Base-by-base conservation (phyloP, 1,284 basidiomycete genomes). In the Boletellus deceptivus region DNA sequence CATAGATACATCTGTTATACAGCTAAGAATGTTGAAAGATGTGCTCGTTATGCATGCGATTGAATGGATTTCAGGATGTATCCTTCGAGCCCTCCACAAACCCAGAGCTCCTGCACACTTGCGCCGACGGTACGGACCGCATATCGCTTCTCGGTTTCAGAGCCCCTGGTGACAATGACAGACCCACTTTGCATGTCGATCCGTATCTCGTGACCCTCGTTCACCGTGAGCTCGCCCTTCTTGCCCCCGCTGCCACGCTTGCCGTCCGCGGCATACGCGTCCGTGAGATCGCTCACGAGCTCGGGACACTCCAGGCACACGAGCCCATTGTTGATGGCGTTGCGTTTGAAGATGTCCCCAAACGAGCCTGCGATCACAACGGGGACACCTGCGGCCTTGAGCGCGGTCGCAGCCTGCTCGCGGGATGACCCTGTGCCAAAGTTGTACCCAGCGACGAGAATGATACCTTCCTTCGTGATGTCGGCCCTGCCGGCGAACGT, bases 401-500 rank as follows among this genome's bases (percentile, higher is more conserved):
- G 85, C 2, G 96, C 96, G 0, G 96, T 99, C 14, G 97, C 97
- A 2, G 96, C 96, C 70, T 99, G 96, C 72, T 99, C 96, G 45
- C 96, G 86, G n/a, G 94, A 98, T 0, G 93, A 97, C 8, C 96
- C 97, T 0, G 97, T 99, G 57, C 96, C 96, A 67, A 99, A 99
- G 76, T 99, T 99, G 78, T 93, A 98, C 11, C 97, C 96, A 2
- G 93, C 84, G 13, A 97, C 85, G 22, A 99, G 80, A 48, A 99
- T 74, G 9, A 89, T 84, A 33, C 93, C 90, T 16, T 65, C 68
- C 48, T 76, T 76, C 42, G 70, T 72, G 43, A 54, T 50, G 36
- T 67, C 60, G 42, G 51, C 53, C 16, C 44, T 43, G 7, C 36
- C 22, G 13, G 50, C 14, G 24, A 59, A 33, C 1, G 53, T 29